Base-by-base conservation (phyloP, 2,329 filamentous ascomycete genomes). In the Aspergillus sp. region DNA sequence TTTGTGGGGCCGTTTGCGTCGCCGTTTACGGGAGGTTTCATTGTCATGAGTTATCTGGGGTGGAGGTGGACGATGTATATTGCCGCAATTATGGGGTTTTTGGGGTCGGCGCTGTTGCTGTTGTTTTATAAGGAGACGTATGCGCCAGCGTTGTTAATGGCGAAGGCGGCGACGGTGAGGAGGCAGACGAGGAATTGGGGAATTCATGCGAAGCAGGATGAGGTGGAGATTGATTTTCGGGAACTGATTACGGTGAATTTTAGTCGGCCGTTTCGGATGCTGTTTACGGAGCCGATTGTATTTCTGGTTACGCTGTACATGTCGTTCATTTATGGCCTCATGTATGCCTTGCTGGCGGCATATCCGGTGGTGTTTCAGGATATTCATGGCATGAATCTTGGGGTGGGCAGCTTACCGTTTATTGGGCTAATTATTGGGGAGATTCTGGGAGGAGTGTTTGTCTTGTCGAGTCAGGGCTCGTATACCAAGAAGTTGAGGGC, bases 101-200 rank as follows among this genome's bases (percentile, higher is more conserved):
- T 74, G 3, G 75, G 78, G 0, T 78, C 81, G 5, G 74, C 64
- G 0, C 69, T 74, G 25, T 60, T 70, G 39, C 23, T 72, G 3
- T 3, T 73, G 15, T 83, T 85, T 68, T 75, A 84, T 32, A 74
- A 81, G 53, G 84, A 86, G 65, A 83, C 82, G 0, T 86, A 86
- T 64, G 79, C 82, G 0, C 84, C 84, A 0, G 63, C 66, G 2
- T 57, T 73, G 6, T 62, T 73, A 15, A 63, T 69, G 13, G 63
- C 68, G 15, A 72, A 72, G 43, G 84, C 84, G 0, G 68, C 78
- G 0, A 81, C 81, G 49, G 67, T 86, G 3, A 76, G 84, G 21
- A 76, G 83, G 9, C 70, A 81, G 45, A 86, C 84, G 0, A 78
- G 80, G 59, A 86, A 86, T 58, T 86, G 84, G 83, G 84, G 83